Evolutionary conservation across 1,139 yeast species (phyloP).

Genomic region (Pichia sp.): DNA sequence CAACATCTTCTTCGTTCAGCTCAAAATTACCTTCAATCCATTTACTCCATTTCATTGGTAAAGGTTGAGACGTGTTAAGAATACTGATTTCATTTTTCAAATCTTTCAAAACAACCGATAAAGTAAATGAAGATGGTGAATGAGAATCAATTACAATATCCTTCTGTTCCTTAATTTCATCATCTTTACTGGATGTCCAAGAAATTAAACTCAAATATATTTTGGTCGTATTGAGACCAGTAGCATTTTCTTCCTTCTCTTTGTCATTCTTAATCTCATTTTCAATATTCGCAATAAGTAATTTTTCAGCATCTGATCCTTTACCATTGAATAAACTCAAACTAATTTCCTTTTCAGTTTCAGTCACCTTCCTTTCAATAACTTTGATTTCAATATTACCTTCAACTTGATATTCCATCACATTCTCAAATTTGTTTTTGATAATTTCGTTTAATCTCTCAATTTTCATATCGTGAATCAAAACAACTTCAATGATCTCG

Average conservation of each 20-base stretch:
- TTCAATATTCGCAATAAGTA: constrained; percentile 81
- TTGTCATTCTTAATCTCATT: constrained; percentile 43
- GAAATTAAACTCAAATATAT: constrained; percentile 81
- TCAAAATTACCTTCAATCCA: constrained; percentile 67
- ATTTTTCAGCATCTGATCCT: constrained; percentile 77
- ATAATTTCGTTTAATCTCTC: constrained; percentile 26
- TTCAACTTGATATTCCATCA: constrained; percentile 83
- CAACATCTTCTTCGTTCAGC: constrained; percentile 35
- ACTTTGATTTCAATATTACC: constrained; percentile 67
- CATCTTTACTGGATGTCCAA: constrained; percentile 29
- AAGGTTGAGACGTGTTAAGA: constrained; percentile 75
- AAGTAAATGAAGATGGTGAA: constrained; percentile 42
- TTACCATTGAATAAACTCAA: constrained; percentile 74
- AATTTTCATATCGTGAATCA: constrained; percentile 79
- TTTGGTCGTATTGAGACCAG: constrained; percentile 34
- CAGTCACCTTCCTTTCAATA: constrained; percentile 37
- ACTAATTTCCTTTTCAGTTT: constrained; percentile 28
- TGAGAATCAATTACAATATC: constrained; percentile 34
- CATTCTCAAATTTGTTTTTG: constrained; percentile 63
- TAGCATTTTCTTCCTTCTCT: constrained; percentile 13
- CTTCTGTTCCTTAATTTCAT: constrained; percentile 13
- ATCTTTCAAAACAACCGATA: constrained; percentile 55
- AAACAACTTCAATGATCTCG: constrained; percentile 71
- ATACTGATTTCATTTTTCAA: constrained; percentile 68
- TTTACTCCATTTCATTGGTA: constrained; percentile 81